A percentile compares a stretch with the other conserved stretches of the same genome.
These are phyloP conservation scores for Ustilago nuda DNA, from an alignment of 1,284 basidiomycete genomes.

Conservation along the genomic window DNA sequence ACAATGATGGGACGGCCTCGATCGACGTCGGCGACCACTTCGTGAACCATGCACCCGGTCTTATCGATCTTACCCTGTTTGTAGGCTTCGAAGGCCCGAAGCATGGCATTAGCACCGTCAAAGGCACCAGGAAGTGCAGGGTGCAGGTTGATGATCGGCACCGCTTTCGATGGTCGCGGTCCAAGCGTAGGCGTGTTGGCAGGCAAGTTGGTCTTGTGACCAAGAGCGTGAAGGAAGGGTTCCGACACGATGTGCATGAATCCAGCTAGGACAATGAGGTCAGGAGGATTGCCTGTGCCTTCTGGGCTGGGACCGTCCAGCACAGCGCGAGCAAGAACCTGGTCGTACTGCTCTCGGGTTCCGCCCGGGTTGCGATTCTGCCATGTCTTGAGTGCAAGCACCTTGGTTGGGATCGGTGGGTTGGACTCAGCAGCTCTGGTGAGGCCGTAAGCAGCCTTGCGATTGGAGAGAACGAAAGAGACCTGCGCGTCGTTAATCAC, in stretches of 20 bases:
- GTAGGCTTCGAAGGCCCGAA: conserved; percentile 88
- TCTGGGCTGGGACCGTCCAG: conserved; percentile 67
- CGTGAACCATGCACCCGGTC: conserved; percentile 93
- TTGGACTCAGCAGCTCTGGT: conserved; percentile 81
- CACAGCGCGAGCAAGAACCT: conserved; percentile 81
- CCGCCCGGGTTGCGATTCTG: conserved; percentile 78
- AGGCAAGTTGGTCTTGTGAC: conserved; percentile 54
- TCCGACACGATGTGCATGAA: conserved; percentile 92
- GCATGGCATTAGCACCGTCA: conserved; percentile 90
- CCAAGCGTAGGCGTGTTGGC: conserved; percentile 40
- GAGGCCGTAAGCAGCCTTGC: conserved; percentile 90
- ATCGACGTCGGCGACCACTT: conserved; percentile 93
- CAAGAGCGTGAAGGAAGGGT: conserved; percentile 71
- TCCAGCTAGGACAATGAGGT: conserved; percentile 90
- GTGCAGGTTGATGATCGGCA: conserved; percentile 95
- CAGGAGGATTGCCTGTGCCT: conserved; percentile 72
- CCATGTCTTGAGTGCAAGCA: conserved; percentile 87
- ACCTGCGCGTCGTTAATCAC: conserved; percentile 74
- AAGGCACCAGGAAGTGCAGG: conserved; percentile 94
- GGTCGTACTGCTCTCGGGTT: conserved; percentile 87
- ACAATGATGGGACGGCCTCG: conserved; percentile 88
- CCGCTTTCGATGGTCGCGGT: conserved; percentile 69
- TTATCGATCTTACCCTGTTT: conserved; percentile 74
- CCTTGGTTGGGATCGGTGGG: conserved; percentile 79
- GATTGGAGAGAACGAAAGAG: conserved; percentile 87